A percentile compares a stretch with the other conserved stretches of the same genome.
Conservation (phyloP, 108 stramenopile species). For the Aurantiochytrium sp. region DNA sequence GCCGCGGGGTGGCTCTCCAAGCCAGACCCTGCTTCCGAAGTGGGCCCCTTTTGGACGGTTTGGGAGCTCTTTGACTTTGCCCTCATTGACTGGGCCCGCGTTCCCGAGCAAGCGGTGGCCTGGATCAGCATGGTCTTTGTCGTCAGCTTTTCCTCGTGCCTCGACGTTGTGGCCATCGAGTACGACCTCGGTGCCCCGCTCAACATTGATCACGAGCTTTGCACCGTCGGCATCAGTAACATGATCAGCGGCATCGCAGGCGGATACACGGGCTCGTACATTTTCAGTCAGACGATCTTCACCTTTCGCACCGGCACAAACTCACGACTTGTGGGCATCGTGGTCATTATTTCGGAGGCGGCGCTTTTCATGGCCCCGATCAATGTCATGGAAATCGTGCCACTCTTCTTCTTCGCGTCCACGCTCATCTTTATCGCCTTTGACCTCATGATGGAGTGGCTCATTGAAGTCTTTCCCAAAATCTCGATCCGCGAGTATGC, state of each 20-base stretch:
- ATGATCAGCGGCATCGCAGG: conserved; percentile 75
- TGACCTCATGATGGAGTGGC: conserved; percentile 89
- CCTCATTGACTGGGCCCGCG: conserved; percentile 55
- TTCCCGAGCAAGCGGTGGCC: conserved; percentile 51
- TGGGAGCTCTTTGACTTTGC: background rate
- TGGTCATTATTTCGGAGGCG: conserved; percentile 51
- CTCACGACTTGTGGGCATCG: conserved; percentile 64
- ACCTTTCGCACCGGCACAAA: conserved; percentile 77
- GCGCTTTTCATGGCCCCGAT: conserved; percentile 63
- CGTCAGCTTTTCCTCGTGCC: conserved; percentile 81
- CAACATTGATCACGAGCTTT: conserved; percentile 82
- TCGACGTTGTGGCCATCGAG: conserved; percentile 96
- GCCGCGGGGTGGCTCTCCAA: background rate
- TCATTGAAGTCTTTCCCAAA: conserved; percentile 71
- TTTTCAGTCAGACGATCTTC: conserved; percentile 94
- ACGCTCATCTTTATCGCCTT: conserved; percentile 78
- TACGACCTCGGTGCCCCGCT: conserved; percentile 80
- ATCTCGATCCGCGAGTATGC: conserved; percentile 65
- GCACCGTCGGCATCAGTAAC: conserved; percentile 81
- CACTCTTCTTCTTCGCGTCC: conserved; percentile 86
- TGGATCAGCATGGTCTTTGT: conserved; percentile 80
- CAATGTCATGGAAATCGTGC: conserved; percentile 70
- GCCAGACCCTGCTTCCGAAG: background rate
- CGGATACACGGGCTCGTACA: conserved; percentile 85
- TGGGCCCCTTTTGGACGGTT: background rate